Percentiles rank a stretch among this genome's conserved stretches.
These are phyloP conservation scores for Salisapilia sapeloensis DNA, from an alignment of 352 stramenopile species.

Conservation along the genomic window DNA sequence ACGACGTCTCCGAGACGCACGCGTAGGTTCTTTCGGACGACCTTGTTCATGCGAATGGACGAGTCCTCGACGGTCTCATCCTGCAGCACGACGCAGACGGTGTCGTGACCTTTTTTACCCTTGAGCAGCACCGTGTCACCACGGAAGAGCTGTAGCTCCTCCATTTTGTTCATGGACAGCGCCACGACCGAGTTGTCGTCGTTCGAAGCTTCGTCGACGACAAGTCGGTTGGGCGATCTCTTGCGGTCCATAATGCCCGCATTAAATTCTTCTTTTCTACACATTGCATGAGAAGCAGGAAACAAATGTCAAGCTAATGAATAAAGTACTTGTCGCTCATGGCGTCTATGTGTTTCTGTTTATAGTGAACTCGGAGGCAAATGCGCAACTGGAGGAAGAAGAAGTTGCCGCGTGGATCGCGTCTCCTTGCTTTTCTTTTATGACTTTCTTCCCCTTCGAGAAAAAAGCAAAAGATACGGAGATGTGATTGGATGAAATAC, in stretches of 20 bases:
- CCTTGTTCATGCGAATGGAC: slow-evolving; percentile 99
- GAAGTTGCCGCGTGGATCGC: no score
- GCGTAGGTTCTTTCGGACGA: slow-evolving; percentile 97
- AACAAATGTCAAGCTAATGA: not conserved
- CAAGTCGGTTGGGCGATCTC: slow-evolving; percentile 94
- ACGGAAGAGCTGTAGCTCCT: slow-evolving; percentile 97
- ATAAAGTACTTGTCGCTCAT: slow-evolving; percentile 5
- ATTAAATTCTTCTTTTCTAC: slow-evolving; percentile 71
- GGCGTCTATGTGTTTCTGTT: slow-evolving; percentile 1
- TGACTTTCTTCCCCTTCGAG: no score
- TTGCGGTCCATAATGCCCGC: slow-evolving; percentile 85
- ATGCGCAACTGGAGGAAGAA: no score
- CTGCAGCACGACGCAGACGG: slow-evolving; percentile 95
- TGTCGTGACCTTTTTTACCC: slow-evolving; percentile 97
- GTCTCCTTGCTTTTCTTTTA: no score
- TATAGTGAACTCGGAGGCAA: no score
- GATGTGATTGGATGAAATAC: no score
- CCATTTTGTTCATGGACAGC: slow-evolving; percentile 91
- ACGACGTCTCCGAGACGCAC: slow-evolving; percentile 97
- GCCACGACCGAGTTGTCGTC: slow-evolving; percentile 98
- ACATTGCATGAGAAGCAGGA: not conserved
- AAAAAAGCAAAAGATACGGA: no score
- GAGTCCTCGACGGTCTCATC: slow-evolving; percentile 96
- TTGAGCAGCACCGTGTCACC: slow-evolving; percentile 99
- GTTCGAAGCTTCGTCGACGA: slow-evolving; percentile 95